Evolutionary conservation across 768 basidiomycete genomes (phyloP).

Genomic region (Leccinum subgranulosum): DNA sequence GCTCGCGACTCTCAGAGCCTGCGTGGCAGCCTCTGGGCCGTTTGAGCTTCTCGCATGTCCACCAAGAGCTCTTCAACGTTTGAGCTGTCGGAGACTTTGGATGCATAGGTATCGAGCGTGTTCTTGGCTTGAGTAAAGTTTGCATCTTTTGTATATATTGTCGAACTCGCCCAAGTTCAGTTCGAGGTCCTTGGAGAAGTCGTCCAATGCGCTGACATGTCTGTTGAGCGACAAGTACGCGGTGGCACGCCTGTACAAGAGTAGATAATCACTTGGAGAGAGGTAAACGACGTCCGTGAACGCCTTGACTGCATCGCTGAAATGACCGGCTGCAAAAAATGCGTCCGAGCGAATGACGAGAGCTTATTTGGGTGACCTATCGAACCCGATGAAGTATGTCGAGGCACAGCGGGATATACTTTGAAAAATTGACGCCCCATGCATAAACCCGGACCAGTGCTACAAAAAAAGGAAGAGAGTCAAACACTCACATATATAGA

Average conservation of each 20-base stretch:
- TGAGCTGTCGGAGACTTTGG: conserved; percentile 46
- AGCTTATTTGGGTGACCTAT: conserved; percentile 60
- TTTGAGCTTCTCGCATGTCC: conserved; percentile 59
- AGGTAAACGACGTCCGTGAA: conserved; percentile 78
- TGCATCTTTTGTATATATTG: conserved; percentile 71
- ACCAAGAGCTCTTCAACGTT: conserved; percentile 52
- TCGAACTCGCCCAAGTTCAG: conserved; percentile 74
- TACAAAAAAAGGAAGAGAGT: too few species aligned
- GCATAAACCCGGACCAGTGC: too few species aligned
- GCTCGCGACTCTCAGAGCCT: conserved; percentile 67
- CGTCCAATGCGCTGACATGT: conserved; percentile 72
- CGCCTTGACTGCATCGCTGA: conserved; percentile 72
- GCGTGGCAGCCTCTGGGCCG: conserved; percentile 64
- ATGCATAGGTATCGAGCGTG: conserved; percentile 55
- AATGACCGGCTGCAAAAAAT: conserved; percentile 73
- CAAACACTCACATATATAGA: too few species aligned
- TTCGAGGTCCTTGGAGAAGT: conserved; percentile 79
- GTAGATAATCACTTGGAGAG: conserved; percentile 76
- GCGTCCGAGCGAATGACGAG: conserved; percentile 70
- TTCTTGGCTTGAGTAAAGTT: conserved; percentile 61
- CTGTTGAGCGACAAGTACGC: conserved; percentile 79
- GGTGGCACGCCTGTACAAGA: conserved; percentile 92
- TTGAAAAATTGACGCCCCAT: too few species aligned
- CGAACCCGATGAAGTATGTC: conserved; percentile 29
- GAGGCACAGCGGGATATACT: too few species aligned